phyloP scores from a whole-genome alignment of 768 basidiomycete genomes.

The Lentinula edodes region DNA sequence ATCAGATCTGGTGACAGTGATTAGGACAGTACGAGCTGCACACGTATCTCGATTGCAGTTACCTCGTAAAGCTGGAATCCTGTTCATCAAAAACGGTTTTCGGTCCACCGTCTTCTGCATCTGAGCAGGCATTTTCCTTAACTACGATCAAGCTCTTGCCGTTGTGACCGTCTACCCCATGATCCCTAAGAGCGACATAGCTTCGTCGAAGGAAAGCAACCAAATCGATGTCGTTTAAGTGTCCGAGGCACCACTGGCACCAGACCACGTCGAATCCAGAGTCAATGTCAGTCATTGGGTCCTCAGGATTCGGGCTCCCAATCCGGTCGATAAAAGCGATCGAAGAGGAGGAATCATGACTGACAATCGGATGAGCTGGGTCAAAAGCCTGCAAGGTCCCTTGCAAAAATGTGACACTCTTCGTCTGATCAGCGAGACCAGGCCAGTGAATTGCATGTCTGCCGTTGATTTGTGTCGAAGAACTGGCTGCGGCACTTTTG shows the following conservation, averaged over 20 bases:
- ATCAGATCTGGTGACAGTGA: conserved; percentile 59
- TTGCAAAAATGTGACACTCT: conserved; percentile 76
- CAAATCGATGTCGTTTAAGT: conserved; percentile 74
- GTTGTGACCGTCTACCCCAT: conserved; percentile 22
- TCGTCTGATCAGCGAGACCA: conserved; percentile 56
- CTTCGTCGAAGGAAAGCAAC: conserved; percentile 68
- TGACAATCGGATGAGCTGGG: conserved; percentile 41
- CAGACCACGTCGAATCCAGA: conserved; percentile 84
- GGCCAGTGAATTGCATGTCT: conserved; percentile 40
- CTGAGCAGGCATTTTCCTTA: conserved; percentile 85
- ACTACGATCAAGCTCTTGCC: conserved; percentile 67
- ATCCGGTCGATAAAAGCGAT: conserved; percentile 54
- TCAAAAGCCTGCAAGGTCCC: conserved; percentile 80
- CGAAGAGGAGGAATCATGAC: conserved; percentile 21
- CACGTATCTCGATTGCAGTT: neutral
- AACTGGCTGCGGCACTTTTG: conserved; percentile 21
- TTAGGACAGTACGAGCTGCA: neutral
- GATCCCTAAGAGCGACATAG: conserved; percentile 50
- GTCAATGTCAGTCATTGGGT: conserved; percentile 32
- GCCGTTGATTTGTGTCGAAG: conserved; percentile 13
- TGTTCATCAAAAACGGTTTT: conserved; percentile 68
- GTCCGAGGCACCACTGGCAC: conserved; percentile 97
- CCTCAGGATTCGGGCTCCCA: conserved; percentile 44
- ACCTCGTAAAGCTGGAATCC: conserved; percentile 92
- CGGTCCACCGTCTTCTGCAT: conserved; percentile 43